Base-by-base conservation (phyloP, 1,284 basidiomycete genomes). In the Fomes fomentarius region DNA sequence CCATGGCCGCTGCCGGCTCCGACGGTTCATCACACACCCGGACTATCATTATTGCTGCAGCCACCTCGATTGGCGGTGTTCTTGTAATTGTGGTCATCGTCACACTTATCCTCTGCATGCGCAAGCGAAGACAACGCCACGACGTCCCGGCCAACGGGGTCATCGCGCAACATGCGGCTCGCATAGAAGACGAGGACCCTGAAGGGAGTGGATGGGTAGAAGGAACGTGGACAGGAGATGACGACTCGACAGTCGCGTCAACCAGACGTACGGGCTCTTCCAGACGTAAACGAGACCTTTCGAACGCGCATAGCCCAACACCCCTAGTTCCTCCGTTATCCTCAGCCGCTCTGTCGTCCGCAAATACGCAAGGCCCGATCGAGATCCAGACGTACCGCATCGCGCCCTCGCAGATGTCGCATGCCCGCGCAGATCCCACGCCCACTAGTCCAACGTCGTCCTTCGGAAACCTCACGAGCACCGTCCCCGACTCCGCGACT, bases 151-250 rank as follows among this genome's bases (percentile, higher is more conserved):
- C 53, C 3, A 45, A 50, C 10, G 41, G 50, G 11, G 56, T 49
- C 9, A 48, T 63, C 17, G 45, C 21, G 31, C 50, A 19, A 22
- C 46, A 50, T 37, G 59, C 41, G 25, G 54, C 11, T 28, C 53
- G 42, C 33, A 61, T 52, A 52, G 53, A 54, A 34, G 54, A 60
- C 21, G 61, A 61, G 3, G 55, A 64, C 38, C 57, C 61, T 0
- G 54, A 46, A 19, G 52, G 57, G 14, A 64, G 63, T 43, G 63
- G 63, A 2, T 64, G 63, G 63, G 56, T 56, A 1, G 56, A 61
- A 25, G 63, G 60, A 12, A 61, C 61, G 6, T 64, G 62, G 62
- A 44, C 47, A 3, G 50, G 45, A 7, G 51, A 42, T 5, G 59
- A 58, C 1, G 52, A 50, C 4, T 41, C 38, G 4, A 49, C 47